Conservation (phyloP, 306 rosid species). For the Dryas octopetala region DNA sequence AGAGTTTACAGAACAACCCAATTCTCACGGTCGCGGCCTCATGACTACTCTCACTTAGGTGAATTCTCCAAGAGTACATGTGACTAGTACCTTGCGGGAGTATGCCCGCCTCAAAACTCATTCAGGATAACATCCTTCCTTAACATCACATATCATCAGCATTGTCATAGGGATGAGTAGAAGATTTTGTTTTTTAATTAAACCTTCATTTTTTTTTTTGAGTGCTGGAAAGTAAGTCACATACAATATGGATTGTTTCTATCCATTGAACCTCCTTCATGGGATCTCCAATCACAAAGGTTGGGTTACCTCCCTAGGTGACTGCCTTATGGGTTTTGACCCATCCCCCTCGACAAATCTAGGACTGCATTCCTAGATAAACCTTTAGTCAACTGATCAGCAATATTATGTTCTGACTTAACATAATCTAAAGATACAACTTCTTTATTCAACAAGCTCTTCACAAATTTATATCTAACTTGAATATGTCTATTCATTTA, state of each 20-base stretch:
- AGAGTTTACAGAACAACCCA: neutral
- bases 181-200: neutral
- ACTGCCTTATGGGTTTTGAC: slow-evolving; percentile 3
- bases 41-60: neutral
- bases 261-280: slow-evolving; percentile 11
- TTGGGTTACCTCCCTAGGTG: neutral
- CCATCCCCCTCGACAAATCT: too few relatives aligned
- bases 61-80: slow-evolving; percentile 2
- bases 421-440: too few relatives aligned
- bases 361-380: too few relatives aligned
- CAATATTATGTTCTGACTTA: too few relatives aligned
- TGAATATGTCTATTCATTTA: too few relatives aligned
- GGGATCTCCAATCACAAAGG: slow-evolving; percentile 2
- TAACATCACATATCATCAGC: neutral
- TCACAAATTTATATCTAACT: too few relatives aligned
- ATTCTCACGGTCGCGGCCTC: neutral
- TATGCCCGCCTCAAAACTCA: neutral
- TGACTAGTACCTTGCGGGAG: neutral
- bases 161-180: neutral
- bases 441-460: too few relatives aligned
- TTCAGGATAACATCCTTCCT: neutral
- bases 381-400: too few relatives aligned
- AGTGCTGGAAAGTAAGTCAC: neutral
- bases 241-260: neutral
- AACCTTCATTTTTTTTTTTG: neutral